Conservation (phyloP, 805 yeast species). For the Lipomyces yamadae region DNA sequence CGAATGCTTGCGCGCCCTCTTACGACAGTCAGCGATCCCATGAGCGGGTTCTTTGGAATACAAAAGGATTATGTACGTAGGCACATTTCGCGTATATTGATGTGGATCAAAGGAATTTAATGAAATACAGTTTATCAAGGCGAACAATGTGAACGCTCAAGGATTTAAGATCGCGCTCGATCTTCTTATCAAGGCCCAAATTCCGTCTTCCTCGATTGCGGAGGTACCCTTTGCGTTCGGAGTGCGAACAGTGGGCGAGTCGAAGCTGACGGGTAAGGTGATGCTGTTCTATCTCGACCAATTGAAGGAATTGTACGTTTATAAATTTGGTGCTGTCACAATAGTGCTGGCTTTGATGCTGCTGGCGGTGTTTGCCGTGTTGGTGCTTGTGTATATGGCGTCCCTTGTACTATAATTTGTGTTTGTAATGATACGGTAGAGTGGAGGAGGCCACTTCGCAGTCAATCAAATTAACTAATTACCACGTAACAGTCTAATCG, state of each 20-base stretch:
- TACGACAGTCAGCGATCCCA: constrained; percentile 59
- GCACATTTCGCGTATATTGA: not conserved
- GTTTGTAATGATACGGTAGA: not conserved
- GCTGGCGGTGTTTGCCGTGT: constrained; percentile 31
- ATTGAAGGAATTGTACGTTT: constrained; percentile 53
- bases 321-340: constrained; percentile 52
- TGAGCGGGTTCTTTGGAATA: constrained; percentile 59
- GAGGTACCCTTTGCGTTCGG: constrained; percentile 59
- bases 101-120: not conserved
- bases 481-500: not conserved
- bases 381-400: constrained; percentile 3
- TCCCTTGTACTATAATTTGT: constrained; percentile 9
- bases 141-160: constrained; percentile 50
- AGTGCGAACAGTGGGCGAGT: constrained; percentile 60
- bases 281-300: constrained; percentile 55
- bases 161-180: constrained; percentile 60
- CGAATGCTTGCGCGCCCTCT: constrained; percentile 56
- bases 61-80: constrained; percentile 53
- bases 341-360: constrained; percentile 46
- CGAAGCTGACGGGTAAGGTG: constrained; percentile 56
- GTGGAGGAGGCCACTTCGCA: not conserved
- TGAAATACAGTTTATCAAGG: constrained; percentile 36
- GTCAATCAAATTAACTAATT: not conserved
- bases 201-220: constrained; percentile 49
- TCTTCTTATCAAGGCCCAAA: constrained; percentile 53